Conservation (phyloP, 1,139 yeast genomes). For the Taphrina communis region DNA sequence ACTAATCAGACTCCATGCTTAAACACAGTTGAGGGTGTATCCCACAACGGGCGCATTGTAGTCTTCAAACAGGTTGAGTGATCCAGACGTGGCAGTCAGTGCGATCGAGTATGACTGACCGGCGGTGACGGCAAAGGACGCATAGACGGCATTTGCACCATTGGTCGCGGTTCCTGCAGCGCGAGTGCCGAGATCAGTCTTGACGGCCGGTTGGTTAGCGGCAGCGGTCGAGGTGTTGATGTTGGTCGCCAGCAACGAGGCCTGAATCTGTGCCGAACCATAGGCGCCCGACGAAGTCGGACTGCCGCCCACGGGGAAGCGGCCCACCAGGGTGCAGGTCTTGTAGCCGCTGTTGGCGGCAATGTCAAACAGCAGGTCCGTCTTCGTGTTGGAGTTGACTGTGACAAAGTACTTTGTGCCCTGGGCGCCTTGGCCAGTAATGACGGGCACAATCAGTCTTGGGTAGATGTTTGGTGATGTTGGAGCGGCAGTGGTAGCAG, state of each 20-base stretch:
- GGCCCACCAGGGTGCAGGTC: slow-evolving; percentile 21
- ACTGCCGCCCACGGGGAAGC: slow-evolving; percentile 16
- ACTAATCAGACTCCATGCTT: neutral
- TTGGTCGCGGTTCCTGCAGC: slow-evolving; percentile 22
- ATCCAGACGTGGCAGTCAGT: slow-evolving; percentile 17
- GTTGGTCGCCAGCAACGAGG: slow-evolving; percentile 14
- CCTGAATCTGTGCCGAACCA: slow-evolving; percentile 27
- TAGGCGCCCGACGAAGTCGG: slow-evolving; percentile 21
- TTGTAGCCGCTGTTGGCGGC: slow-evolving; percentile 13
- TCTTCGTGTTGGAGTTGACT: slow-evolving; percentile 13
- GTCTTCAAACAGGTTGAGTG: slow-evolving; percentile 17
- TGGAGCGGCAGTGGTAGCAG: slow-evolving; percentile 20
- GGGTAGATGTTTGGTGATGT: slow-evolving; percentile 21
- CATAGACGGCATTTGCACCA: slow-evolving; percentile 23
- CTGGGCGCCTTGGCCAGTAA: slow-evolving; percentile 17
- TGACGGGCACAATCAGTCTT: slow-evolving; percentile 24
- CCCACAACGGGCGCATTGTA: slow-evolving; percentile 25
- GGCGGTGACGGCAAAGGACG: slow-evolving; percentile 18
- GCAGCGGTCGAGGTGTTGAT: slow-evolving; percentile 16
- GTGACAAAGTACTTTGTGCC: slow-evolving; percentile 13
- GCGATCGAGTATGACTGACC: slow-evolving; percentile 28
- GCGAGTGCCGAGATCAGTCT: slow-evolving; percentile 23
- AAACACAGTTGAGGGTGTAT: slow-evolving; percentile 25
- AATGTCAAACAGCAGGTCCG: slow-evolving; percentile 17
- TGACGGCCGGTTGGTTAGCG: slow-evolving; percentile 20